Base-by-base conservation (phyloP, 352 stramenopile genomes). In the Phytophthora uliginosa region DNA sequence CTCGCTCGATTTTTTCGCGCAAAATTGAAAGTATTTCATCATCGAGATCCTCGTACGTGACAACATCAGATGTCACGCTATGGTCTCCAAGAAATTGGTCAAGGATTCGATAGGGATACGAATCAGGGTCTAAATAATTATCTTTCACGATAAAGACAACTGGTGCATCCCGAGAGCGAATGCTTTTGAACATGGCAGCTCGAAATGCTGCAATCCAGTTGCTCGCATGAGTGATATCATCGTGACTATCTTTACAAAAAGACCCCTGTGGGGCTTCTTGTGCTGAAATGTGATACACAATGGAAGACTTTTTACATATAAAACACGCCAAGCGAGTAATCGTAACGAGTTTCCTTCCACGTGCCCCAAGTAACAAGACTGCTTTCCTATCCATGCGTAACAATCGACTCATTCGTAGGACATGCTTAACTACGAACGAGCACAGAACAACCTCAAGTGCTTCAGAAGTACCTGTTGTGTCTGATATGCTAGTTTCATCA, bases 71-170 rank as follows among this genome's bases (percentile, higher is more conserved):
- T 2, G 73, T 70, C 3, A 88, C 40, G 26, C 71, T 78, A 26
- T 72, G 61, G 1, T 82, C 86, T 18, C 74, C 78, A 4, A 94
- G 63, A 53, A 89, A 85, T 20, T 73, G 68, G 66, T 90, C 82
- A 15, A 94, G 38, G 13, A 72, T 59, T 9, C 69, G 81, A 24
- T 91, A 90, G 17, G 45, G 24, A 55, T 82, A 80, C 1, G 64
- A 60, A 2, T 66, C 42, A 26, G 74, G 38, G 18, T 71, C 52
- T 10, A 90, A 60, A 24, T 66, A 67, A 7, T 50, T 22, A 53
- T 93, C 83, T 42, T 94, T 90, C 22, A 94, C 59, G 24, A 94
- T 77, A 15, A 94, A 73, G 15, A 95, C 83, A 2, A 85, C 28
- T 0, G 73, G 50, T 5, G 85, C 56, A 28, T 91, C 81, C 0